Evolutionary conservation across 495 filamentous ascomycete genomes (phyloP), one percentile per base, ranked within the genome.

Genomic region (Penicillium fimorum): DNA sequence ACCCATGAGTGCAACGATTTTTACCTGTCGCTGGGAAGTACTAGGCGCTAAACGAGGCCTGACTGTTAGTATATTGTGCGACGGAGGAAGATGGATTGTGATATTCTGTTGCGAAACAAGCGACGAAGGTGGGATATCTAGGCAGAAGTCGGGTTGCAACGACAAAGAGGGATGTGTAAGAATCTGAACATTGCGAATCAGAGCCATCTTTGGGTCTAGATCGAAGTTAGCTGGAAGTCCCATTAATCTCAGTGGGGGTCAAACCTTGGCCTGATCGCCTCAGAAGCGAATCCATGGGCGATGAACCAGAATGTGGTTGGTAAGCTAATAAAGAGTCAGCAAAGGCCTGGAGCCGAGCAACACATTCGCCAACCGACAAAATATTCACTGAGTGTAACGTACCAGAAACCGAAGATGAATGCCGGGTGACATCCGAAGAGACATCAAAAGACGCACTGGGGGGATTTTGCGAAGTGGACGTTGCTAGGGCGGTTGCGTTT

Each of bases 111-210:
- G 86, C 15, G 81, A 75, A 51, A 84, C 64, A 29, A 74, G 83
- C 1, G 80, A 61, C 45, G 85, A 82, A 4, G 90, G 82, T 0
- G 81, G 77, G 42, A 93, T 70, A 41, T 84, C 75, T 30, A 87
- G 65, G 25, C 73, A 70, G 67, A 87, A 82, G 42, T 63, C 73
- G 5, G 71, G 70, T 25, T 79, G 73, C 15, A 84, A 65, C 22
- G 78, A 82, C 29, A 91, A 73, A 2, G 76, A 77, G 4, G 85
- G 82, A 68, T 90, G 87, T 3, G 87, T 85, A 37, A 73, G 68
- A n/a, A 96, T 68, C 24, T 80, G 75, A 40, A 92, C 67, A 47
- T 82, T 88, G 27, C 79, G 78, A 52, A 92, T 82, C 40, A 92
- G 73, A 15, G 88, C 84, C 63, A 87, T 82, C 33, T 64, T 64